Base-by-base conservation (phyloP, 2,329 filamentous ascomycete species). In the Exophiala lecanii-corni region DNA sequence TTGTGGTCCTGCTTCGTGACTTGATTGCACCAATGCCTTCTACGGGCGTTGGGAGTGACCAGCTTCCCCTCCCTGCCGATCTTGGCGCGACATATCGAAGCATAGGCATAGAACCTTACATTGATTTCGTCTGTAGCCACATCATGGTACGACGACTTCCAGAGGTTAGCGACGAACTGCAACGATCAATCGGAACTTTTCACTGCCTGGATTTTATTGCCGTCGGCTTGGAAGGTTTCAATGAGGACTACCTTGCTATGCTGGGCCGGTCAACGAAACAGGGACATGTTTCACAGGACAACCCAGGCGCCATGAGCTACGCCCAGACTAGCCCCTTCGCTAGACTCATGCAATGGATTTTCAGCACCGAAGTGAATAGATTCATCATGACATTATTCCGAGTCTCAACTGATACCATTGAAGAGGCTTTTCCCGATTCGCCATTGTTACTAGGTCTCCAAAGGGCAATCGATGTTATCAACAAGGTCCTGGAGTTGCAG, bases 281-380 rank as follows among this genome's bases (percentile, higher is more conserved):
- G 13, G 17, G 36, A 15, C 34, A 48, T 26, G 37, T 39, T 25
- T 17, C 40, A 9, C 43, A 45, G 28, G 51, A 51, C 3, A 26
- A 38, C 19, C 40, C 45, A 13, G 28, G 28, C 13, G 34, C 46
- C 30, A 74, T 91, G 20, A 77, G 47, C 73, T 99, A 98, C 60
- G 81, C 92, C 45, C 79, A 81, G 17, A 76, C 95, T 40, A 94
- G 98, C 66, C 91, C 94, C 0, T 98, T 97, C 59, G 82, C 86
- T 2, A 81, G 94, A 46, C 83, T 94, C 12, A 96, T 97, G 86
- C 92, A 98, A 60, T 97, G 92, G 89, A 79, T 98, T 66, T 95
- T 94, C 65, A 96, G 94, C 60, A 87, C 94, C 58, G 87, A 84
- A 52, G 86, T 96, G 16, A 79, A 94, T 57, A 78, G 78, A 52